A percentile compares a stretch with the other conserved stretches of the same genome.
Conservation (phyloP, 176 grass and related monocot species). For the Tillandsia leiboldiana region DNA sequence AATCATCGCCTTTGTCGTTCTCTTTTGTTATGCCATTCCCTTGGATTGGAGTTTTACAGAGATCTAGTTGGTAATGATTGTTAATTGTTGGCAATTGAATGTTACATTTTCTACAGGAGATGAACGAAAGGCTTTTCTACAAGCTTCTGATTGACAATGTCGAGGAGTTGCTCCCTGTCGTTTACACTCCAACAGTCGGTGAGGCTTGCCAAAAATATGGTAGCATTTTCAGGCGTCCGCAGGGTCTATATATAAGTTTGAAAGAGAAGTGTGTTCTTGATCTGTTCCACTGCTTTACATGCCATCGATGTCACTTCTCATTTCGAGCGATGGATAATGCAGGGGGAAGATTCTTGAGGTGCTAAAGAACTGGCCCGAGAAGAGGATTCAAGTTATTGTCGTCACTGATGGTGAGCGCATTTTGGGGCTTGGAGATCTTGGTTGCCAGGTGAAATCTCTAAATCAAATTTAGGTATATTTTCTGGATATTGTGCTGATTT, state of each 20-base stretch:
- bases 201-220: slow-evolving; percentile 99
- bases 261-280: slow-evolving; percentile 74
- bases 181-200: slow-evolving; percentile 95
- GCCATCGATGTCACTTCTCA: background rate
- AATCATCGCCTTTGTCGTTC: background rate
- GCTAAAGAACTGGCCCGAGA: slow-evolving; percentile 98
- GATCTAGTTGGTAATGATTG: background rate
- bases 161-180: slow-evolving; percentile 85
- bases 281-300: slow-evolving; percentile 12
- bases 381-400: slow-evolving; percentile 76
- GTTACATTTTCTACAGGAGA: slow-evolving; percentile 45
- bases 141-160: slow-evolving; percentile 97
- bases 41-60: background rate
- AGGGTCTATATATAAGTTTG: slow-evolving; percentile 92
- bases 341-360: slow-evolving; percentile 92
- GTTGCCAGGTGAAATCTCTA: slow-evolving; percentile 65
- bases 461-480: background rate
- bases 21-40: background rate
- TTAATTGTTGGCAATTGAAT: slow-evolving; percentile 1
- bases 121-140: slow-evolving; percentile 94
- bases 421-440: slow-evolving; percentile 96
- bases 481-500: slow-evolving; percentile 20
- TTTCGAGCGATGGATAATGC: slow-evolving; percentile 10
- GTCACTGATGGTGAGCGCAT: slow-evolving; percentile 99
- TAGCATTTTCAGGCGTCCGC: slow-evolving; percentile 71